Evolutionary conservation across 129 eudicot genomes (phyloP).

Genomic region (Centella asiatica): DNA sequence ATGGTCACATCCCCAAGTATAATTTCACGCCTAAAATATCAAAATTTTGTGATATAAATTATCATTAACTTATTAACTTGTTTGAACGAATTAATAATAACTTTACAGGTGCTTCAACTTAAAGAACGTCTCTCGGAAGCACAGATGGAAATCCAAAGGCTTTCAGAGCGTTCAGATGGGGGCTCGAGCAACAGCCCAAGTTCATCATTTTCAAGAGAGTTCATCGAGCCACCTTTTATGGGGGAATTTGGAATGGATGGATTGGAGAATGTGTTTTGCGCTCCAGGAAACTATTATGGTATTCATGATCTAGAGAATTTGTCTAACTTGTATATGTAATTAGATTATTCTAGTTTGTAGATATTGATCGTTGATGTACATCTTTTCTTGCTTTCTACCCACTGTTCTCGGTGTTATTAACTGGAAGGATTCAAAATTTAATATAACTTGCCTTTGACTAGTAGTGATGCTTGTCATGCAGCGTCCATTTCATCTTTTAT

Average conservation of each 20-base stretch:
- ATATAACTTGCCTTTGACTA: conserved; percentile 14
- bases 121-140: conserved; percentile 55
- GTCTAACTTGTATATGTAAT: conserved; percentile 33
- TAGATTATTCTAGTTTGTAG: conserved; percentile 35
- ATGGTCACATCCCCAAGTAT: background rate
- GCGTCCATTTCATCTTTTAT: conserved; percentile 1
- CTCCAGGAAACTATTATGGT: conserved; percentile 32
- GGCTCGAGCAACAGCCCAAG: conserved; percentile 72
- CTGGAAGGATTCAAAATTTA: conserved; percentile 6
- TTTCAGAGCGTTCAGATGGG: conserved; percentile 43
- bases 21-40: background rate
- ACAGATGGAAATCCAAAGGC: conserved; percentile 58
- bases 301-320: conserved; percentile 48
- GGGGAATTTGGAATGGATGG: conserved; percentile 85
- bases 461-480: background rate
- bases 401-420: conserved; percentile 24
- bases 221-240: conserved; percentile 54
- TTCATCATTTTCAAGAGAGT: conserved; percentile 70
- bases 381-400: conserved; percentile 26
- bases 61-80: too few relatives aligned
- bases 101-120: conserved; percentile 51
- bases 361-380: conserved; percentile 34
- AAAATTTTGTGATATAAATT: too few relatives aligned
- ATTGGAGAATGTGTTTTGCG: conserved; percentile 45
- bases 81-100: background rate